A percentile compares a stretch with the other conserved stretches of the same genome.
Conservation (phyloP, 2,329 filamentous ascomycete species). For the Escovopsis sp. region DNA sequence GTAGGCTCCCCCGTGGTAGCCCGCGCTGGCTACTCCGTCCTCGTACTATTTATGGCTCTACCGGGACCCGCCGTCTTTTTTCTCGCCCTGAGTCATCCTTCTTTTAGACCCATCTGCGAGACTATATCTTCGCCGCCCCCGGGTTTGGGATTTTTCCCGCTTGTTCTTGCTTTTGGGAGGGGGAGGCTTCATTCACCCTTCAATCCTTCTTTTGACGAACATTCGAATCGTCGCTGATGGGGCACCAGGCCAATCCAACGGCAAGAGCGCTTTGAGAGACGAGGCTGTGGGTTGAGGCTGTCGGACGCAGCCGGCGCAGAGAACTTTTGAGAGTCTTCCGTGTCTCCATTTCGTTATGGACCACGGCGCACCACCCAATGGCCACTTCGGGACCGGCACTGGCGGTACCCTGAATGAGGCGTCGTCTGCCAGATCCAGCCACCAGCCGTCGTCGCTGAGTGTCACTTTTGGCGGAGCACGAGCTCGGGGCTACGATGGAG, state of each 20-base stretch:
- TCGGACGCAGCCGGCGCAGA: neutral
- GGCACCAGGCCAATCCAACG: neutral
- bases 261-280: neutral
- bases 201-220: too few relatives aligned
- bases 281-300: neutral
- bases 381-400: neutral
- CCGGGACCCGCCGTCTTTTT: too few relatives aligned
- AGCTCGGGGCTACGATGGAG: neutral
- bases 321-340: neutral
- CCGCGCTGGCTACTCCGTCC: too few relatives aligned
- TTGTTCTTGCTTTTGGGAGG: neutral
- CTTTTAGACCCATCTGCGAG: too few relatives aligned
- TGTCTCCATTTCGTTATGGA: neutral
- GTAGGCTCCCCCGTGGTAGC: too few relatives aligned
- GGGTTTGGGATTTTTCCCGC: too few relatives aligned
- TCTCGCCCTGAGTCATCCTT: too few relatives aligned
- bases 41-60: too few relatives aligned
- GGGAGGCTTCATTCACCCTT: neutral
- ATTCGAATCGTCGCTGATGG: too few relatives aligned
- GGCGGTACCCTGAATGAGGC: neutral
- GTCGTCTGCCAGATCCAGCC: neutral
- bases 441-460: neutral
- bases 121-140: neutral
- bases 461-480: neutral
- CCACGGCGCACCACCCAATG: neutral